Percentiles rank a stretch among this genome's conserved stretches.
These are phyloP conservation scores for Pichia phayaonensis DNA, from an alignment of 805 yeast genomes.

Conservation along the genomic window DNA sequence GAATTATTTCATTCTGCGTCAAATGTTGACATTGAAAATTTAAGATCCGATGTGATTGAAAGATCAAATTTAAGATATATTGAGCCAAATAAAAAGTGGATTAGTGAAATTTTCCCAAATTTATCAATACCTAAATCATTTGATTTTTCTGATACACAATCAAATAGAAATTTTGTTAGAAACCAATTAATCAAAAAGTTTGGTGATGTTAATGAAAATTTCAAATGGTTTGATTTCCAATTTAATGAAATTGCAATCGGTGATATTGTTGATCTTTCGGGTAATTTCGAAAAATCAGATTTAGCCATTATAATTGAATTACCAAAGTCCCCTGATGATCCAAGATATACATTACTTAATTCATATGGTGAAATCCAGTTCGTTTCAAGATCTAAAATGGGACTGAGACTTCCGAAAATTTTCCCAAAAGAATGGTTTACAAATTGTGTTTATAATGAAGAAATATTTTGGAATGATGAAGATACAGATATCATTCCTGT, in stretches of 20 bases:
- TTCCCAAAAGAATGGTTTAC: constrained; percentile 34
- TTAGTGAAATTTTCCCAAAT: constrained; percentile 9
- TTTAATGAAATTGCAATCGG: constrained; percentile 39
- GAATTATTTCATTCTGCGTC: constrained; percentile 23
- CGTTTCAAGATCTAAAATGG: constrained; percentile 37
- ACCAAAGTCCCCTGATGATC: constrained; percentile 43
- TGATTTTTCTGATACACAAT: constrained; percentile 13
- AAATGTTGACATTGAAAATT: constrained; percentile 22
- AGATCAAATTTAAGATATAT: constrained; percentile 21
- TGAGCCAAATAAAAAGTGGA: constrained; percentile 28
- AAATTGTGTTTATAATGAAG: constrained; percentile 25
- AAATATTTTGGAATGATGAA: constrained; percentile 13
- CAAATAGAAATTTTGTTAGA: constrained; percentile 11
- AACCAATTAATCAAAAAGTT: constrained; percentile 11
- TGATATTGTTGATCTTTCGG: constrained; percentile 51
- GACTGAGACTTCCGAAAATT: constrained; percentile 47
- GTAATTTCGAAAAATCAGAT: constrained; percentile 34
- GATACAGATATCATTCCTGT: constrained; percentile 16
- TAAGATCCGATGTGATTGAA: constrained; percentile 15
- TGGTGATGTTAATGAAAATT: constrained; percentile 11
- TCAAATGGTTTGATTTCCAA: constrained; percentile 19
- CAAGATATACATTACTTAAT: constrained; percentile 49
- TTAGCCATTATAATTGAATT: constrained; percentile 48
- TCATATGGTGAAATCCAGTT: constrained; percentile 50
- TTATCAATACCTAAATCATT: constrained; percentile 12